Conservation (phyloP, 345 rosid species). For the Aegle marmelos region DNA sequence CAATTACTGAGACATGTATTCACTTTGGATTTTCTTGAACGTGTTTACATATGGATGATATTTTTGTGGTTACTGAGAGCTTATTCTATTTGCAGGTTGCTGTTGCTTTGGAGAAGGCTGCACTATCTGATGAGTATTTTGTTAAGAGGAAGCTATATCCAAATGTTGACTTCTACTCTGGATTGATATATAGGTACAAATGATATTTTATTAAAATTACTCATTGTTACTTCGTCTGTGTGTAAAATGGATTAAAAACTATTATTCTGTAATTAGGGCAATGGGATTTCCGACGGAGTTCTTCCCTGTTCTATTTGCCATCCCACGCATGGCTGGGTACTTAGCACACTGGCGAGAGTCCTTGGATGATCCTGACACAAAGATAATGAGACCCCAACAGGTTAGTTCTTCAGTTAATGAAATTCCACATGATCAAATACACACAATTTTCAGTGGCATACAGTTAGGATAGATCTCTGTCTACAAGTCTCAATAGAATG, state of each 20-base stretch:
- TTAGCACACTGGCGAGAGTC: constrained; percentile 94
- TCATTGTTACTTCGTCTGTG: background rate
- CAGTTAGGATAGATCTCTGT: background rate
- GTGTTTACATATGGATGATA: background rate
- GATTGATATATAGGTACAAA: constrained; percentile 78
- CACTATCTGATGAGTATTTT: constrained; percentile 88
- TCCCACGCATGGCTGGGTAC: constrained; percentile 99
- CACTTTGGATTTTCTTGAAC: background rate
- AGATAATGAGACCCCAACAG: constrained; percentile 99
- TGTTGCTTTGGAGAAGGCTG: constrained; percentile 93
- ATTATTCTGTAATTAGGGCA: constrained; percentile 47
- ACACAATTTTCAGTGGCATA: background rate
- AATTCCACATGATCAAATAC: background rate
- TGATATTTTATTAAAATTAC: background rate
- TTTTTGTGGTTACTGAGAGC: background rate
- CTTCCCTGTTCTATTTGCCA: constrained; percentile 89
- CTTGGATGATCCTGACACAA: constrained; percentile 94
- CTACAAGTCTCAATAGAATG: background rate
- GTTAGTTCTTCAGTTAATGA: constrained; percentile 28
- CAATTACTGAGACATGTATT: background rate
- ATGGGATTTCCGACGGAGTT: constrained; percentile 98
- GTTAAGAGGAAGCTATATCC: constrained; percentile 91
- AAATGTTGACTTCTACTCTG: constrained; percentile 98
- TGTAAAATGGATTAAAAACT: background rate
- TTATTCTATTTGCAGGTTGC: constrained; percentile 61